Base-by-base conservation (phyloP, 768 basidiomycete genomes). In the Mycena rosella region DNA sequence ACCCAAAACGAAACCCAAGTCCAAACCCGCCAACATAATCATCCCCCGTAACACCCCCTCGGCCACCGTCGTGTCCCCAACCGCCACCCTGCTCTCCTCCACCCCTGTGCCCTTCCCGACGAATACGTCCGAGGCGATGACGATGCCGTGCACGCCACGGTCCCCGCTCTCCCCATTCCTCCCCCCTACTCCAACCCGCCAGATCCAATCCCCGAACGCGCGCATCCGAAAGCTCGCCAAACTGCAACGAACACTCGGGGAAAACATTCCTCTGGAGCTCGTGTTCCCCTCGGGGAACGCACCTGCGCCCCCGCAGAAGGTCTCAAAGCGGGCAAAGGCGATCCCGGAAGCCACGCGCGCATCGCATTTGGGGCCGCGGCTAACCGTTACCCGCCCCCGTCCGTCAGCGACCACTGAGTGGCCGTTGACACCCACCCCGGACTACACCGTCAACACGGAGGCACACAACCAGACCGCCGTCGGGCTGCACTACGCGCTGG, bases 171-270 rank as follows among this genome's bases (percentile, higher is more conserved):
- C 61, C 6, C 69, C 74, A 11, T n/a, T 72, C 7, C 68, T 71
- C 0, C 70, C 74, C 4, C 30, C 71, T 2, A 69, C 74, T 13
- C 75, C 73, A 34, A 74, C 73, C 14, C 72, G 72, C 24, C 48
- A 67, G 6, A 61, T 76, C 9, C 72, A 79, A 53, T 63, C 76
- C 7, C 71, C 78, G 0, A 81, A 80, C 66, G 69, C 79, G 20
- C 80, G 85, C 47, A 73, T 82, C 38, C 82, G 79, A 54, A 81
- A 82, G 47, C 81, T 88, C 76, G 85, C 83, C 17, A 87, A 87
- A 76, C 83, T 88, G 30, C 74, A 78, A 1, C 83, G 86, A 18
- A 85, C 85, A 34, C 80, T 88, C 7, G 87, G 87, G 38, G 87
- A 87, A 74, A 81, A 80, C 58, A 76, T 88, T 17, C 87, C 87